These are phyloP conservation scores for Diaporthe sp. DNA, from an alignment of 2,329 filamentous ascomycete species.

Conservation along the genomic window DNA sequence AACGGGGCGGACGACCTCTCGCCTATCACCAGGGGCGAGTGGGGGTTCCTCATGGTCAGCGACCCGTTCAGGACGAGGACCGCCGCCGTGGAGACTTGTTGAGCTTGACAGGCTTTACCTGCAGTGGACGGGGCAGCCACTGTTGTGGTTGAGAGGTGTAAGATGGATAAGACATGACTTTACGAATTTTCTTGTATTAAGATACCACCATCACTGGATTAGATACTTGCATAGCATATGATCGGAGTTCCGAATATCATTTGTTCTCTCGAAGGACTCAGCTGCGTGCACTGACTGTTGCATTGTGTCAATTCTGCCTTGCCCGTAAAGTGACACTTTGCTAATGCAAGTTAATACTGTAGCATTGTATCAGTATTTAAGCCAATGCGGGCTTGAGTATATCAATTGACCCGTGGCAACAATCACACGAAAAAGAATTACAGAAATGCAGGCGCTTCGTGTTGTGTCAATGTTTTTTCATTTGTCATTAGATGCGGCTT, in stretches of 20 bases:
- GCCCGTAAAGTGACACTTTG: neutral
- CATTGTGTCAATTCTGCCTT: too few species aligned
- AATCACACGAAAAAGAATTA: too few species aligned
- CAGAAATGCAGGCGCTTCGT: neutral
- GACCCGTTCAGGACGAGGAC: slow-evolving; percentile 59
- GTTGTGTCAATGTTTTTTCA: neutral
- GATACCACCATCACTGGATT: slow-evolving; percentile 30
- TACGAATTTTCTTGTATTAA: slow-evolving; percentile 13
- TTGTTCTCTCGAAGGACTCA: neutral
- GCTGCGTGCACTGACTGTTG: neutral
- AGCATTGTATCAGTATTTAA: neutral
- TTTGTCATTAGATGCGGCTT: slow-evolving; percentile 3
- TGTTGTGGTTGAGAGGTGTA: neutral
- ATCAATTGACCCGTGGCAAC: neutral
- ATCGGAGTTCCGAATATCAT: neutral
- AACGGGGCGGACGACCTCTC: slow-evolving; percentile 73
- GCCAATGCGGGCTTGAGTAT: neutral
- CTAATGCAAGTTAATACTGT: neutral
- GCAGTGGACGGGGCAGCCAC: too few species aligned
- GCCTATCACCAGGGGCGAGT: slow-evolving; percentile 72
- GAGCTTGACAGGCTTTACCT: slow-evolving; percentile 39
- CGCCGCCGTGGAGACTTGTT: slow-evolving; percentile 66
- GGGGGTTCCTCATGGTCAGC: slow-evolving; percentile 70
- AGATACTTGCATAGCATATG: slow-evolving; percentile 20
- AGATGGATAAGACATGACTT: neutral